A percentile compares a stretch with the other conserved stretches of the same genome.
Conservation (phyloP, 176 grass and related monocot genomes). For the Microstegium vimineum region DNA sequence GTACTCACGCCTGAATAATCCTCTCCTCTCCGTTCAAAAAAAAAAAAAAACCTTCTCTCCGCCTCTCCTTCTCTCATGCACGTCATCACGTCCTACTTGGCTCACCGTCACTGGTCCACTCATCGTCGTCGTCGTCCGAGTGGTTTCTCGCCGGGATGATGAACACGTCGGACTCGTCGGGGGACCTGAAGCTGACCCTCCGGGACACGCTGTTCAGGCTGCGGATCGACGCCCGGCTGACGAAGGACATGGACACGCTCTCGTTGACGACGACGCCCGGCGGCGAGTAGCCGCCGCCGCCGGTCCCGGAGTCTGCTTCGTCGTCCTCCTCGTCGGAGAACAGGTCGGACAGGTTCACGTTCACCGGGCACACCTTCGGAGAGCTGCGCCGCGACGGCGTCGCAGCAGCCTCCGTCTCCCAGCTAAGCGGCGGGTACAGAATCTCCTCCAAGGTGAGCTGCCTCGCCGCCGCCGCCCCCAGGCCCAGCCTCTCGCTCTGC, state of each 20-base stretch:
- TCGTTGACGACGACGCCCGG: neutral
- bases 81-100: neutral
- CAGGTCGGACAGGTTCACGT: conserved; percentile 5
- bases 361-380: conserved; percentile 35
- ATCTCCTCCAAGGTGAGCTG: conserved; percentile 29
- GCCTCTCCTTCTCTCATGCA: neutral
- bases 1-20: neutral
- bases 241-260: conserved; percentile 5
- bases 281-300: neutral
- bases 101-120: conserved; percentile 4
- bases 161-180: conserved; percentile 36
- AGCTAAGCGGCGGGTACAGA: conserved; percentile 21
- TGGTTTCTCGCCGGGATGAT: conserved; percentile 30
- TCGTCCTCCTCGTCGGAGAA: neutral
- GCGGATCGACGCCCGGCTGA: neutral
- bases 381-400: conserved; percentile 21
- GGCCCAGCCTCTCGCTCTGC: neutral
- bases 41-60: too few species aligned
- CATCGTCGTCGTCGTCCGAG: neutral
- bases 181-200: conserved; percentile 42
- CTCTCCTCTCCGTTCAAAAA: neutral
- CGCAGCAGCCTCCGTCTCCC: neutral
- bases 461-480: neutral
- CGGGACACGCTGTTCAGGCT: neutral
- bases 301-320: neutral